These are phyloP conservation scores for Colletotrichum godetiae DNA, from an alignment of 2,329 filamentous ascomycete species.

Conservation along the genomic window DNA sequence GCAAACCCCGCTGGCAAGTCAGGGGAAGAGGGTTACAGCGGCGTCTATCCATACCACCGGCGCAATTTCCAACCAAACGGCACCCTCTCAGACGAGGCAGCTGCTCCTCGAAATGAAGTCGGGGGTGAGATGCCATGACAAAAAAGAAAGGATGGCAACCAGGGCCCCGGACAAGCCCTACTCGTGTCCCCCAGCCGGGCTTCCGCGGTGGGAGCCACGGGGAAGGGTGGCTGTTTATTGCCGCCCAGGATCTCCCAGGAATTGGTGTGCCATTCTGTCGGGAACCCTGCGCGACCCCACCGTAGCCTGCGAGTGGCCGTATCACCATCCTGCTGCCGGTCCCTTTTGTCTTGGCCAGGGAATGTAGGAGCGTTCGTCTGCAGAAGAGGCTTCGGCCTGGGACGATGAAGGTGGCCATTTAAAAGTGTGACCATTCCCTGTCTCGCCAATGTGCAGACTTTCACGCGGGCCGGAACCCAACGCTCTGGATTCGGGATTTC, in stretches of 20 bases:
- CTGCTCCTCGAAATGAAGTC: neutral
- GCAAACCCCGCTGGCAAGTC: neutral
- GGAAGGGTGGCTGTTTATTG: slow-evolving; percentile 3
- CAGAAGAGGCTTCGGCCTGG: neutral
- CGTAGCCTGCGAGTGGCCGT: neutral
- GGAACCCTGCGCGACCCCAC: slow-evolving; percentile 6
- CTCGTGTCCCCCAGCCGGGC: neutral
- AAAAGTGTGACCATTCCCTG: slow-evolving; percentile 6
- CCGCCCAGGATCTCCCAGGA: neutral
- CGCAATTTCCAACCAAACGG: slow-evolving; percentile 17
- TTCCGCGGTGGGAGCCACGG: slow-evolving; percentile 16
- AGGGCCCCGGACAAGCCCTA: neutral
- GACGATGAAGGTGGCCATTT: slow-evolving; percentile 2
- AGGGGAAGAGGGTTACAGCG: neutral
- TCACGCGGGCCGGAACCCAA: slow-evolving; percentile 17
- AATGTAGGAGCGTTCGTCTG: slow-evolving; percentile 19
- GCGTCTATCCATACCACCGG: neutral
- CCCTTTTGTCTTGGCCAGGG: slow-evolving; percentile 24
- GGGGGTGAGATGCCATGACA: neutral
- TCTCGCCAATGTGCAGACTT: neutral
- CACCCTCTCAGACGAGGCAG: neutral
- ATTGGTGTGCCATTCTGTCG: slow-evolving; percentile 29
- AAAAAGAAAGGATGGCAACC: slow-evolving; percentile 19
- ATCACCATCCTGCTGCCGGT: neutral
- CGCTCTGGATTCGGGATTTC: slow-evolving; percentile 16